phyloP scores from a whole-genome alignment of 2,329 filamentous ascomycete species.

The Fusarium poae region DNA sequence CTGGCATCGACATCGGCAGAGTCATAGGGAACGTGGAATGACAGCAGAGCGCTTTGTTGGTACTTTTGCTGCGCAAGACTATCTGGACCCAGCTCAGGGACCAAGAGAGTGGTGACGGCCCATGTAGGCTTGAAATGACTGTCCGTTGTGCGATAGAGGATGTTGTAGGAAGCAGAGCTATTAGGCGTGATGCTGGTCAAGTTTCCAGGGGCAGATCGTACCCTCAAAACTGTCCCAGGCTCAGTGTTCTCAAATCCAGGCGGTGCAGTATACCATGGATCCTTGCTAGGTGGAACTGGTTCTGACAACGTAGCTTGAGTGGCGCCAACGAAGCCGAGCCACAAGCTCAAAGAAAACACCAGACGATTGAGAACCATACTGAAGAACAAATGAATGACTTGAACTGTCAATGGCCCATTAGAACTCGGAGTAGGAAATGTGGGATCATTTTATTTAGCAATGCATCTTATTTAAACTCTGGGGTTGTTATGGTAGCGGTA shows the following conservation, averaged over 20 bases:
- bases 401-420: background rate
- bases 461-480: background rate
- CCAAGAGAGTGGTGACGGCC: slow-evolving; percentile 44
- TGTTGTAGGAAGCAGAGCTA: slow-evolving; percentile 41
- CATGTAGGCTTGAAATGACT: slow-evolving; percentile 43
- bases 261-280: slow-evolving; percentile 47
- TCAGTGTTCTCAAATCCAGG: slow-evolving; percentile 24
- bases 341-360: background rate
- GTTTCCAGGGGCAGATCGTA: slow-evolving; percentile 44
- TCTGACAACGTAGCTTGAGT: background rate
- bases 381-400: background rate
- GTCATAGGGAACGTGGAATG: slow-evolving; percentile 43
- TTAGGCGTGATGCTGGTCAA: slow-evolving; percentile 37
- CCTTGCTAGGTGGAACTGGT: slow-evolving; percentile 37
- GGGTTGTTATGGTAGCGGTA: background rate
- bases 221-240: slow-evolving; percentile 43
- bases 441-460: too few species aligned
- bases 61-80: slow-evolving; percentile 24
- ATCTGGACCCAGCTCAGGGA: slow-evolving; percentile 34
- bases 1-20: slow-evolving; percentile 42
- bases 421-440: background rate
- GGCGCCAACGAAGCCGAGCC: background rate
- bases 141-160: slow-evolving; percentile 46
- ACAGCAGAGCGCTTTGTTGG: slow-evolving; percentile 34
- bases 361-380: background rate